Evolutionary conservation across 257 asterid species (phyloP).

Genomic region (Craterostigma plantagineum): DNA sequence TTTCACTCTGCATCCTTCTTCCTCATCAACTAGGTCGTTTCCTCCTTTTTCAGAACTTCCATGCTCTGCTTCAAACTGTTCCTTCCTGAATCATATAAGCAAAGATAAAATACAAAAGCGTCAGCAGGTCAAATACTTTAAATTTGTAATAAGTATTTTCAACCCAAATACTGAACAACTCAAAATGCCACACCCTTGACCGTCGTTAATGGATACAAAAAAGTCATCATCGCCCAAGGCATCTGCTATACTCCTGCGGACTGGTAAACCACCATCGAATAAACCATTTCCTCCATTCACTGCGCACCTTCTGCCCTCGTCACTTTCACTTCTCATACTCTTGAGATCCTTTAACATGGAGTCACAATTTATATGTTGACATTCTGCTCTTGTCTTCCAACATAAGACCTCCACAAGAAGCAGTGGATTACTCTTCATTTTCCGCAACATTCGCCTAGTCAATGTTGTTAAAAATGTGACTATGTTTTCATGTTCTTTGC

Average conservation of each 20-base stretch:
- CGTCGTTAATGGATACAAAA: constrained; percentile 14
- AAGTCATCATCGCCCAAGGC: constrained; percentile 93
- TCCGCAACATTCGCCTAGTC: constrained; percentile 73
- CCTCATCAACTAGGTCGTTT: constrained; percentile 20
- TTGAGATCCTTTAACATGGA: constrained; percentile 59
- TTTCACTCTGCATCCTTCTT: constrained; percentile 1
- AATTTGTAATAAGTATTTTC: constrained; percentile 3
- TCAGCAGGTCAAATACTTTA: constrained; percentile 3
- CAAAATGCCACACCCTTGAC: constrained; percentile 21
- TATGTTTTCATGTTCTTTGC: constrained; percentile 58
- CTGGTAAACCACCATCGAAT: constrained; percentile 36
- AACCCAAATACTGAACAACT: constrained; percentile 8
- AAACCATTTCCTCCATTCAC: constrained; percentile 25
- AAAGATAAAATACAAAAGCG: too few species aligned
- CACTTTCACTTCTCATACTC: constrained; percentile 18
- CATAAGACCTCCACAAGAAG: constrained; percentile 75
- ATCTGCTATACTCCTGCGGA: constrained; percentile 72
- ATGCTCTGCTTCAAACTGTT: constrained; percentile 19
- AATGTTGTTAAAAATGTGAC: constrained; percentile 55
- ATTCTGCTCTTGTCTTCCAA: constrained; percentile 65
- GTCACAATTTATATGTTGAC: constrained; percentile 65
- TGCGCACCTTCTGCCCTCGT: constrained; percentile 17
- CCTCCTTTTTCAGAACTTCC: constrained; percentile 19
- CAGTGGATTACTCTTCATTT: constrained; percentile 75
- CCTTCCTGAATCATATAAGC: constrained; percentile 1